Percentiles rank a stretch among this genome's conserved stretches.
phyloP scores from a whole-genome alignment of 2,329 filamentous ascomycete species.

The Paecilomyces sp. region DNA sequence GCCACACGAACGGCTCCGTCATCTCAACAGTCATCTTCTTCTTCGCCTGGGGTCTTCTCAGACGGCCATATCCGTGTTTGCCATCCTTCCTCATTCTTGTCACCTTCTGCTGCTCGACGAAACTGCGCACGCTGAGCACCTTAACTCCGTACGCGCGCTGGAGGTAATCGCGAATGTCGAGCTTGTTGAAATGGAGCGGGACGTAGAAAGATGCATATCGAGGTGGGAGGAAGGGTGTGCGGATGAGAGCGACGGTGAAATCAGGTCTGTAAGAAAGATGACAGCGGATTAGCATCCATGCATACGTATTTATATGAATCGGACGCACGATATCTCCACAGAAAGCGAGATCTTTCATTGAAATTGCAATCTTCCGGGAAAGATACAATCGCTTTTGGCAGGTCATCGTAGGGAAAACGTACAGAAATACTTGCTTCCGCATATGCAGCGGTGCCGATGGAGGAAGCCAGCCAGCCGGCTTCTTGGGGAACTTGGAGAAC shows the following conservation, averaged over 20 bases:
- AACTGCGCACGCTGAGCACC: conserved; percentile 67
- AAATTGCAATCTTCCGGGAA: not conserved
- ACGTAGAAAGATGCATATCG: conserved; percentile 86
- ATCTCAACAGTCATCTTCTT: conserved; percentile 97
- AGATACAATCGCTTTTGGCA: not conserved
- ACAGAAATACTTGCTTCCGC: conserved; percentile 51
- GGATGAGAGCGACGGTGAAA: conserved; percentile 72
- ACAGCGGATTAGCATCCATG: conserved; percentile 1
- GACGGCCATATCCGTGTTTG: conserved; percentile 45
- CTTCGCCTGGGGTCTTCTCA: conserved; percentile 62
- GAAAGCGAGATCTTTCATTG: not conserved
- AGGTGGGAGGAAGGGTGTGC: conserved; percentile 63
- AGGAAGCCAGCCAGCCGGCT: conserved; percentile 15
- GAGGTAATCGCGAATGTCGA: conserved; percentile 93
- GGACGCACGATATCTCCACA: not conserved
- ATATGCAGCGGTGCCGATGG: conserved; percentile 18
- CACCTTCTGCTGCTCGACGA: conserved; percentile 63
- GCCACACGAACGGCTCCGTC: conserved; percentile 81
- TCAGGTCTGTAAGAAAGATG: conserved; percentile 55
- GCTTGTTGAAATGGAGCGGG: conserved; percentile 87
- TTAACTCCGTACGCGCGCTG: conserved; percentile 76
- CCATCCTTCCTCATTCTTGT: conserved; percentile 34
- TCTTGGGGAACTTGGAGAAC: conserved; percentile 19
- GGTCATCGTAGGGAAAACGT: conserved; percentile 21
- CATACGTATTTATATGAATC: not conserved